Percentiles rank a stretch among this genome's conserved stretches.
phyloP scores from a whole-genome alignment of 495 filamentous ascomycete genomes.

The Letharia columbiana region DNA sequence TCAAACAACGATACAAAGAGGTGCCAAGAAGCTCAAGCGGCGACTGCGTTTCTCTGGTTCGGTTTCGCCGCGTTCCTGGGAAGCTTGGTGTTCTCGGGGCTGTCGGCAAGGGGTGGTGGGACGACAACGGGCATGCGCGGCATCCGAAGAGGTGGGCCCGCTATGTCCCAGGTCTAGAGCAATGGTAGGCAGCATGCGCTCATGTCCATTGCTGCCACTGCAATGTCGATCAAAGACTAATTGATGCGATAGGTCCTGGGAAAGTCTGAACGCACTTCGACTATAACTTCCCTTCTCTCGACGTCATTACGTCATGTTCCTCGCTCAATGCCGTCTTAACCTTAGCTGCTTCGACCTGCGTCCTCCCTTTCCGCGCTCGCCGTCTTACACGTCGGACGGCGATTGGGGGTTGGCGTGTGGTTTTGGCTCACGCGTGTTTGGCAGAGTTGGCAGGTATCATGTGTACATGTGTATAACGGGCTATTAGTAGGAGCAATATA shows the following conservation, averaged over 20 bases:
- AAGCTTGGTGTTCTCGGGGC: slow-evolving; percentile 43
- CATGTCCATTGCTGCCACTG: slow-evolving; percentile 17
- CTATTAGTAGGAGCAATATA: neutral
- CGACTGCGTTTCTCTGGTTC: slow-evolving; percentile 65
- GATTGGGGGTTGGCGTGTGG: neutral
- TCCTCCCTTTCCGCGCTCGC: neutral
- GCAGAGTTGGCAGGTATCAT: neutral
- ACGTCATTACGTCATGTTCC: neutral
- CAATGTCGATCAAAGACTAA: neutral
- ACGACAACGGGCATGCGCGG: slow-evolving; percentile 35
- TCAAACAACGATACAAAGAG: slow-evolving; percentile 44
- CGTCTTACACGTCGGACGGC: neutral
- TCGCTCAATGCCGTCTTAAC: neutral
- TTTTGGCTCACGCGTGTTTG: neutral
- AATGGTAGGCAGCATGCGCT: slow-evolving; percentile 20
- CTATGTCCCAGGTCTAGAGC: slow-evolving; percentile 58
- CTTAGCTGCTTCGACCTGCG: neutral
- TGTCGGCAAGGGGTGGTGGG: slow-evolving; percentile 29
- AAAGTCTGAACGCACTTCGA: slow-evolving; percentile 15
- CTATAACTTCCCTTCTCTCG: neutral
- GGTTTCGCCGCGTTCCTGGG: slow-evolving; percentile 52
- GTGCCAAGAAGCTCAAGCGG: slow-evolving; percentile 62
- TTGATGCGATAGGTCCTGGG: slow-evolving; percentile 10
- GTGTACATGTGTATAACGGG: neutral
- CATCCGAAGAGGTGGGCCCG: slow-evolving; percentile 41